Base-by-base conservation (phyloP, 495 filamentous ascomycete genomes). In the Talaromyces adpressus region DNA sequence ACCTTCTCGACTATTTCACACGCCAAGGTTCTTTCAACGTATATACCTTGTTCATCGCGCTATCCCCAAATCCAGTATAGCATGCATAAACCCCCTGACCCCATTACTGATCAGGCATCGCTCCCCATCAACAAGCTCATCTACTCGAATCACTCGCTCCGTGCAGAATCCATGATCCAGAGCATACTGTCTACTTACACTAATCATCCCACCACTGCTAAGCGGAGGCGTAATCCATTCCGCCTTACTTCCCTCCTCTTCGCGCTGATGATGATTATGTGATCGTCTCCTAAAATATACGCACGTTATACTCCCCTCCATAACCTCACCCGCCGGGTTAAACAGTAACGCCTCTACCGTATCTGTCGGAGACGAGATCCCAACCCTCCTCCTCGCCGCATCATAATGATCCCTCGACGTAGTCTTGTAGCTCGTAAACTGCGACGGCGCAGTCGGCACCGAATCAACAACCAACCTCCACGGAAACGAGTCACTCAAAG, bases 231-330 rank as follows among this genome's bases (percentile, higher is more conserved):
- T 79, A 34, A 77, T 64, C 78, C 78, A 81, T 49, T 65, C 64
- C 22, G 68, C 53, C 22, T 20, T 62, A 11, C 45, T 54, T 6
- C 45, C 20, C 4, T 29, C 22, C 6, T 4, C 16, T 39, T 41
- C 36, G 0, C 14, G 14, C 14, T 41, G 30, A 1, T 14, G 8
- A 12, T 18, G 53, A 22, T 61, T 27, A 60, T 59, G 32, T 11
- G 52, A 27, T 12, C 64, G 74, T 54, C 88, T 82, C 79, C 82
- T 87, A 66, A 97, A 90, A 71, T 91, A 96, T 1, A 89, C 84
- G 12, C 87, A 94, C 2, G 89, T 91, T 29, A 89, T 83, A 66
- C 87, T 92, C 18, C 91, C 91, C 70, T 98, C 94, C 87, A 95
- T 95, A 8, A 96, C 73, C 61, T 91, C 84, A 2, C 83, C 82